phyloP scores from a whole-genome alignment of 768 basidiomycete species.

The Auriscalpium vulgare region DNA sequence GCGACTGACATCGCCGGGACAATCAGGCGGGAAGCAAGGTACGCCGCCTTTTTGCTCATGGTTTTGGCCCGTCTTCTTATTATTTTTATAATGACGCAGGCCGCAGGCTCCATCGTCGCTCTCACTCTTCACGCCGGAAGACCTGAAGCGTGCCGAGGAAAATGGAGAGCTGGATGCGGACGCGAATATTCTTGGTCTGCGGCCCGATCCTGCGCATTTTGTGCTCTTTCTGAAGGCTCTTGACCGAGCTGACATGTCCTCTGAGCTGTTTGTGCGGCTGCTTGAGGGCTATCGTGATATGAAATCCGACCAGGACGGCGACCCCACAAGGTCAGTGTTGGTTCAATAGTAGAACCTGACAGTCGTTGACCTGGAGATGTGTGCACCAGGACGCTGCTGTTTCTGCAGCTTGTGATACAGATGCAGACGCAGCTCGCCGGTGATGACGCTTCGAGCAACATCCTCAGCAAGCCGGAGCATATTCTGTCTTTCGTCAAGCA shows the following conservation, averaged over 20 bases:
- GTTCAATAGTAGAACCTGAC: background rate
- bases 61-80: background rate
- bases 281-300: constrained; percentile 58
- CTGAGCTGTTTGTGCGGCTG: constrained; percentile 64
- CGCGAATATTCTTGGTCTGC: constrained; percentile 53
- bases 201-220: constrained; percentile 70
- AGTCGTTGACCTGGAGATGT: background rate
- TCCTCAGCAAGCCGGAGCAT: constrained; percentile 59
- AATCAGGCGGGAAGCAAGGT: constrained; percentile 37
- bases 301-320: constrained; percentile 29
- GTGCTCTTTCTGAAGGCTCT: constrained; percentile 57
- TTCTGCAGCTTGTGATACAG: constrained; percentile 74
- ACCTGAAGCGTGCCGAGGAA: constrained; percentile 31
- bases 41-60: constrained; percentile 16
- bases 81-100: background rate
- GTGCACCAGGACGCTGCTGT: constrained; percentile 50
- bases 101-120: constrained; percentile 21
- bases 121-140: constrained; percentile 45
- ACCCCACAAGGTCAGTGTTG: constrained; percentile 44
- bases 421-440: constrained; percentile 66
- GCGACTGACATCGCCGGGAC: constrained; percentile 46
- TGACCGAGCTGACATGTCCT: constrained; percentile 60
- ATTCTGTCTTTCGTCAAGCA: constrained; percentile 80
- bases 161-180: constrained; percentile 40
- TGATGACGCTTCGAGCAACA: constrained; percentile 41